Evolutionary conservation across 805 yeast genomes (phyloP), one percentile per base, ranked within the genome.

Genomic region (Saturnispora besseyi): DNA sequence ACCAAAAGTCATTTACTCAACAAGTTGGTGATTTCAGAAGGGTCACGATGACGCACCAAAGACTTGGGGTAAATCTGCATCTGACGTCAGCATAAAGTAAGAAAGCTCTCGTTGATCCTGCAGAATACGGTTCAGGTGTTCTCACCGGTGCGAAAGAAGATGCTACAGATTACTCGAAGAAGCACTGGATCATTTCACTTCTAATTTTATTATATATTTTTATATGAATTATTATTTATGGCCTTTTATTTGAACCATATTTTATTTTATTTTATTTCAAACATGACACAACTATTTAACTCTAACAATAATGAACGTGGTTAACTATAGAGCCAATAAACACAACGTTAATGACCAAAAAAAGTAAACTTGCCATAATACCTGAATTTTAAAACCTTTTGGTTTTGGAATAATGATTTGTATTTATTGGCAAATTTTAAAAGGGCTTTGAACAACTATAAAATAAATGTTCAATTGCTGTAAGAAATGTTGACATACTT

Each of bases 1-100:
- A 65, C 50, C 72, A 81, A 60, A 87, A 88, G 75, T 81, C 90
- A 22, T 67, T 75, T 55, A 64, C 76, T 48, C 96, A 88, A 74
- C 69, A 79, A 52, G 68, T 79, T 34, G 57, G 59, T 51, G 81
- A 76, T 64, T 62, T 45, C 68, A 72, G 59, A 53, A 64, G 45
- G 78, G 78, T 32, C 66, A 68, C 52, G 77, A 73, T 52, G 73
- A 74, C 53, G 77, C 77, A 50, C 67, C 69, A 60, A 28, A 52
- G 43, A 53, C 73, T 15, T 62, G 70, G 52, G 59, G 67, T 44
- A 78, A 74, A 52, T 70, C 77, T 48, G 79, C 76, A 41, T 52
- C 62, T 45, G 70, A 68, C 49, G 73, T 59, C 75, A 32, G 77
- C 71, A 37, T 67, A 67, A 46, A 79, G 78, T 52, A 76, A 74